phyloP scores from a whole-genome alignment of 2,329 filamentous ascomycete species.

The Cryoendolithus antarcticus region DNA sequence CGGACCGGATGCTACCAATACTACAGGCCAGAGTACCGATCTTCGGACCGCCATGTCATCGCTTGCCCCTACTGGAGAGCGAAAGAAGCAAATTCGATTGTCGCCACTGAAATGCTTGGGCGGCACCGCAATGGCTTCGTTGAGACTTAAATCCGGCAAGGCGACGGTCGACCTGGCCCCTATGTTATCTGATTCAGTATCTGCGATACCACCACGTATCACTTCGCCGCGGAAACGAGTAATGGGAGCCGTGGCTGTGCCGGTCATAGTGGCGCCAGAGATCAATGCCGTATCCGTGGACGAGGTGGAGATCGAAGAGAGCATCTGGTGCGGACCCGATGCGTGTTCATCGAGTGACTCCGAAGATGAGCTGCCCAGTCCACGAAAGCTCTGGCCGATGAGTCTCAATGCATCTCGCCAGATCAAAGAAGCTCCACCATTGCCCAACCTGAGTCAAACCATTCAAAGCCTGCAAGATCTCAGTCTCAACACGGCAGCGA shows the following conservation, averaged over 20 bases:
- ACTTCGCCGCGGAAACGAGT: conserved; percentile 1
- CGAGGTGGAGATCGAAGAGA: conserved; percentile 21
- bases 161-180: conserved; percentile 1
- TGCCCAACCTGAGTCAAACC: too few species aligned
- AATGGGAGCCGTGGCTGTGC: conserved; percentile 2
- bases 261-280: conserved; percentile 2
- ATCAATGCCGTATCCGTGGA: conserved; percentile 4
- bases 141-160: conserved; percentile 6
- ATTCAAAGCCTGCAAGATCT: not conserved
- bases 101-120: conserved; percentile 8
- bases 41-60: not conserved
- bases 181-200: not conserved
- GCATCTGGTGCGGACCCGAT: conserved; percentile 22
- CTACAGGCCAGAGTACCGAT: not conserved
- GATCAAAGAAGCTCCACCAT: not conserved
- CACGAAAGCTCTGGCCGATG: conserved; percentile 11
- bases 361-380: conserved; percentile 17
- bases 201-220: conserved; percentile 1
- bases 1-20: not conserved
- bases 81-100: conserved; percentile 8
- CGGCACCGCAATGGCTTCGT: conserved; percentile 1
- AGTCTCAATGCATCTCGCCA: not conserved
- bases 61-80: not conserved
- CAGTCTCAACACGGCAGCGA: conserved; percentile 1
- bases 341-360: conserved; percentile 10